Base-by-base conservation (phyloP, 106 monocot species). In the Dendrobium officinale region DNA sequence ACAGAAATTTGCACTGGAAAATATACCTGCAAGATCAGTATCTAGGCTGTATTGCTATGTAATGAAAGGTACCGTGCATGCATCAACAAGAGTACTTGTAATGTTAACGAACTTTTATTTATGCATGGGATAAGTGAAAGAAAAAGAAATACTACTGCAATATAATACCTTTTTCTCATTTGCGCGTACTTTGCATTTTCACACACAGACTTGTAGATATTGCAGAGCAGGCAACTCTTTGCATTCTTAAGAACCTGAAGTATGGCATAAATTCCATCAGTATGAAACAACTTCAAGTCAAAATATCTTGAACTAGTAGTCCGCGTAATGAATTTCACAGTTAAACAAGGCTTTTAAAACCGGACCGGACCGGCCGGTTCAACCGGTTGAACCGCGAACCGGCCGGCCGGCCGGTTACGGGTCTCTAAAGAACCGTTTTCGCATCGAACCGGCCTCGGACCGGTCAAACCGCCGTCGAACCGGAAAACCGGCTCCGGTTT, bases 201-300 rank as follows among this genome's bases (percentile, higher is more conserved):
- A 86, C 99, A 95, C 40, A 99, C 70, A 80, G 93, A 90, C 70
- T 55, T 87, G 83, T 90, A 95, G 77, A 99, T 89, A 77, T 95
- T 99, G 86, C 86, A 56, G 77, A 99, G 99, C 75, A 99, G 91
- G 80, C 88, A 86, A 77, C 99, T 88, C 78, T 95, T 95, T 75
- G 95, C 95, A 87, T 87, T 91, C 82, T 89, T 93, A 15, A 99
- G 89, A 20, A 93, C 99, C 99, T 99, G 80, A 79, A 79, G 82
- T 64, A 37, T 58, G 20, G 19, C 17, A 68, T 51, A 37, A 51
- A 58, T 16, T 75, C 67, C 43, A 17, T 48, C 31, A 75, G 59
- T 73, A 51, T 15, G 20, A 78, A 51, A 37, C 40, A 77, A 4
- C 1, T 54, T 48, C 37, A 78, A 70, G 40, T 26, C n/a, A 49